Evolutionary conservation across 805 yeast genomes (phyloP), one percentile per base, ranked within the genome.

Genomic region (Scheffersomyces spartinae): DNA sequence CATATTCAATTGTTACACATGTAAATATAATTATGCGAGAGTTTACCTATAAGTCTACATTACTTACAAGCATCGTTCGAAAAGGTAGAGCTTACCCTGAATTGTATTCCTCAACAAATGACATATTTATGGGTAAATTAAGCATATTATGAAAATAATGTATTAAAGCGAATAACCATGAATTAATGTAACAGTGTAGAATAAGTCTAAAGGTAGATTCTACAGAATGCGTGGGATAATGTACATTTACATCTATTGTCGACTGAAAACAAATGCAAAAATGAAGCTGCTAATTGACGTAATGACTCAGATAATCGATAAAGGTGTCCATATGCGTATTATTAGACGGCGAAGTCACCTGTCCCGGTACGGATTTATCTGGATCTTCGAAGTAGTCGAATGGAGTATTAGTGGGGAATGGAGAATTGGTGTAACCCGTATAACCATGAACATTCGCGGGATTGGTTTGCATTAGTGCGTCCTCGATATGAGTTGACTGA

Each of bases 221-320:
- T 12, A 18, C 12, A 6, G 9, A 8, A 6, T 6, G 10, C 10
- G 10, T 18, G 9, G 20, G 9, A 10, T 18, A 18, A 8, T 10
- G 12, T n/a, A n/a, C 5, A n/a, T n/a, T 18, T 18, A 5, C 5
- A 10, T 7, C 8, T 18, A 5, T 7, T 13, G 11, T 21, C 24
- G 16, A 21, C 13, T 21, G 15, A 14, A 17, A 9, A 7, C 15
- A 11, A 16, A 25, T 15, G 24, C 23, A 21, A 15, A 20, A n/a
- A 19, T 14, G 13, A n/a, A 26, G 3, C n/a, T n/a, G n/a, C n/a
- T n/a, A n/a, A n/a, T n/a, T n/a, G n/a, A n/a, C n/a, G n/a, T 31
- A 29, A 23, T 36, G 34, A 15, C 32, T 42, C 28, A 40, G 35
- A 32, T 44, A 49, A 30, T 50, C 54, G 12, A 40, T 41, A 26